A percentile compares a stretch with the other conserved stretches of the same genome.
Evolutionary conservation across 345 rosid species (phyloP).

Genomic region (Dipteronia dyeriana): DNA sequence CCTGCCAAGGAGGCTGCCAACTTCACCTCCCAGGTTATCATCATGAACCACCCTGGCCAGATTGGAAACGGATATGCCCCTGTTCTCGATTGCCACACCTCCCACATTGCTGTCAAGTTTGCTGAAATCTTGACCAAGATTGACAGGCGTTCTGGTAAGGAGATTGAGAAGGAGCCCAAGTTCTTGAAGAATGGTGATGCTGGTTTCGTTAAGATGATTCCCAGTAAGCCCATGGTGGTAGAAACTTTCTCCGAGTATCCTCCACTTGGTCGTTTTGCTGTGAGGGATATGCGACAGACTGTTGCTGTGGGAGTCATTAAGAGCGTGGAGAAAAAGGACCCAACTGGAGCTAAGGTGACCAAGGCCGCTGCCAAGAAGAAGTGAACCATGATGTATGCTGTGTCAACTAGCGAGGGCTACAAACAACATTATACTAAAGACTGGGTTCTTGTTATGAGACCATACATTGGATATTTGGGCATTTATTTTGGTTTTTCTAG

Average conservation of each 20-base stretch:
- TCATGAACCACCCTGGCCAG: slow-evolving; percentile 96
- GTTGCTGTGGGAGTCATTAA: slow-evolving; percentile 90
- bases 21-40: slow-evolving; percentile 85
- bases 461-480: slow-evolving; percentile 1
- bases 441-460: slow-evolving; percentile 11
- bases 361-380: slow-evolving; percentile 91
- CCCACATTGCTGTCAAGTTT: slow-evolving; percentile 82
- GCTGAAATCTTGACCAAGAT: slow-evolving; percentile 69
- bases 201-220: slow-evolving; percentile 80
- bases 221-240: slow-evolving; percentile 92
- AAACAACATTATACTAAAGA: slow-evolving; percentile 15
- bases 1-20: slow-evolving; percentile 78
- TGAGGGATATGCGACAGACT: slow-evolving; percentile 92
- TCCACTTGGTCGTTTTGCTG: slow-evolving; percentile 88
- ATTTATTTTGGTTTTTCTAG: slow-evolving; percentile 9
- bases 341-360: slow-evolving; percentile 78
- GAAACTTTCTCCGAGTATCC: slow-evolving; percentile 83
- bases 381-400: slow-evolving; percentile 42
- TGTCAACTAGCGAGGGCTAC: background rate
- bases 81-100: slow-evolving; percentile 82
- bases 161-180: slow-evolving; percentile 84
- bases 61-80: slow-evolving; percentile 91
- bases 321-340: slow-evolving; percentile 88
- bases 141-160: slow-evolving; percentile 78
- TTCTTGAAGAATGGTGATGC: slow-evolving; percentile 88